Percentiles rank a stretch among this genome's conserved stretches.
These are phyloP conservation scores for Tritrichomonas musculus DNA, from an alignment of 208 protist genomes.

Conservation along the genomic window DNA sequence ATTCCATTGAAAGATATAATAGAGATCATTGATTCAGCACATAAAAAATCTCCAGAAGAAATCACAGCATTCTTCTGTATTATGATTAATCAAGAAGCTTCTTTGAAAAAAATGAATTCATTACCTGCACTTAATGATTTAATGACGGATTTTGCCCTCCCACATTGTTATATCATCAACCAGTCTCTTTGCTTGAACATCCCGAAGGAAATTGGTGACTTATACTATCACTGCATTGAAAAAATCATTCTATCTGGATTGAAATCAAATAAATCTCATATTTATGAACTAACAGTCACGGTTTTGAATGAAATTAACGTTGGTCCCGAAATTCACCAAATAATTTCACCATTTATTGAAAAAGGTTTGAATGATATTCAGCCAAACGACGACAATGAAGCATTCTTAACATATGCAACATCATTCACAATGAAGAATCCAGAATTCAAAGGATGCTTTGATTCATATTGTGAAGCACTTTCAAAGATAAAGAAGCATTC, in stretches of 20 bases:
- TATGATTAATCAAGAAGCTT: not conserved
- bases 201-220: not conserved
- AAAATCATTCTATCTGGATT: not conserved
- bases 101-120: not conserved
- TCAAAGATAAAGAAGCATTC: not conserved
- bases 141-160: not conserved
- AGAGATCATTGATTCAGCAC: not conserved
- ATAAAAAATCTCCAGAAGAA: not conserved
- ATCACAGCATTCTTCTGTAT: not conserved
- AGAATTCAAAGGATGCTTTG: no score
- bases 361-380: not conserved
- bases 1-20: no score
- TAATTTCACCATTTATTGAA: no score
- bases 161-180: not conserved
- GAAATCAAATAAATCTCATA: not conserved
- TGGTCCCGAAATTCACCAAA: no score
- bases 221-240: not conserved
- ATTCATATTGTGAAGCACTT: not conserved
- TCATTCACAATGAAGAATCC: no score
- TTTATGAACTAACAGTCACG: not conserved
- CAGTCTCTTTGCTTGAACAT: not conserved
- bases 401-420: no score
- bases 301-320: no score
- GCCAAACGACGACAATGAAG: not conserved
- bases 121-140: not conserved